Conservation (phyloP, 2,329 filamentous ascomycete species). For the Ophiocordyceps camponoti-floridani region DNA sequence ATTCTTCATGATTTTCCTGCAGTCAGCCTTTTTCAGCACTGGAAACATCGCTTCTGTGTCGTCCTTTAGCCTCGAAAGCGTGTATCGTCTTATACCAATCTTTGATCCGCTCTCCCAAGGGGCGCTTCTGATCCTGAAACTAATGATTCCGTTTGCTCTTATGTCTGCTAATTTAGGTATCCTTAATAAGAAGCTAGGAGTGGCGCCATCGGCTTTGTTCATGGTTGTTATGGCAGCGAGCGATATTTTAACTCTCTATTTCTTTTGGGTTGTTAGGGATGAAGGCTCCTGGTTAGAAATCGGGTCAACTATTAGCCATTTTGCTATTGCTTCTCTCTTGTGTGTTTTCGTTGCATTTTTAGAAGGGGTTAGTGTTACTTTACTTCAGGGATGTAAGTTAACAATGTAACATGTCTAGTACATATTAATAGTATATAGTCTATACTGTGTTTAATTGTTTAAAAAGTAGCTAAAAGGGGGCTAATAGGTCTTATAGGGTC, state of each 20-base stretch:
- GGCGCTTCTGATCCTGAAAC: constrained; percentile 69
- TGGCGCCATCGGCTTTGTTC: constrained; percentile 78
- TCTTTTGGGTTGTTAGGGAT: constrained; percentile 95
- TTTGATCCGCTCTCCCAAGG: constrained; percentile 90
- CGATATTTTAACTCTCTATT: constrained; percentile 82
- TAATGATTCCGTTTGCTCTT: constrained; percentile 83
- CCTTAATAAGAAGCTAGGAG: constrained; percentile 64
- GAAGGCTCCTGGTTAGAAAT: constrained; percentile 97
- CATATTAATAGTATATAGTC: too few relatives aligned
- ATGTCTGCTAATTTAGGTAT: constrained; percentile 91
- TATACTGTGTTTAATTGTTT: too few relatives aligned
- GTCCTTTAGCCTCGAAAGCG: constrained; percentile 83
- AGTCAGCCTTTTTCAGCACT: constrained; percentile 92
- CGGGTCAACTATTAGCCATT: constrained; percentile 90
- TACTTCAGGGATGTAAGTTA: constrained; percentile 15
- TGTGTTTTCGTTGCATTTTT: constrained; percentile 82
- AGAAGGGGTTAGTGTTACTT: constrained; percentile 69
- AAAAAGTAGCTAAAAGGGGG: too few relatives aligned
- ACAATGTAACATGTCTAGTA: too few relatives aligned
- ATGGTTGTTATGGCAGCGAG: constrained; percentile 87
- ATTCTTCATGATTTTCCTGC: constrained; percentile 88
- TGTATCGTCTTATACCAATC: constrained; percentile 69
- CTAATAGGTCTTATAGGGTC: too few relatives aligned
- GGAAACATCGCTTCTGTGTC: constrained; percentile 91
- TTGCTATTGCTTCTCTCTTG: constrained; percentile 75